Evolutionary conservation across 768 basidiomycete species (phyloP).

Genomic region (Tulasnella sp.): DNA sequence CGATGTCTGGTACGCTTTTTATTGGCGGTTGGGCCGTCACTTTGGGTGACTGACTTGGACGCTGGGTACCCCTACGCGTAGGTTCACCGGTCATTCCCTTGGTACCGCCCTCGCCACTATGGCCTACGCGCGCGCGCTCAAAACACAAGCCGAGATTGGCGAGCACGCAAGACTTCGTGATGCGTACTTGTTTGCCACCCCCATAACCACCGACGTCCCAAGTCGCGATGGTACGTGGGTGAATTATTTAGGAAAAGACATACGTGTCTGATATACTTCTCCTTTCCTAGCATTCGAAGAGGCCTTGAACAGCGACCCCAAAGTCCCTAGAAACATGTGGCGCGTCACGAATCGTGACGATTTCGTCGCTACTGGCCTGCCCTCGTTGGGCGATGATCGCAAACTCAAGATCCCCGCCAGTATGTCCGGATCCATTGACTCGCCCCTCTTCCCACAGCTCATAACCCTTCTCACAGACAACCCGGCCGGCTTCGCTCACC

Average conservation of each 20-base stretch:
- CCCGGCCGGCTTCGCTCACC: constrained; percentile 16
- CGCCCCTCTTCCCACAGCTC: neutral
- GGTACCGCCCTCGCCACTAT: constrained; percentile 18
- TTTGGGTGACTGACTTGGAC: neutral
- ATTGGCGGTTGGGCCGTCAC: neutral
- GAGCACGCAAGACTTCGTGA: constrained; percentile 17
- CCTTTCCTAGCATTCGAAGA: neutral
- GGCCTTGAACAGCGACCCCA: neutral
- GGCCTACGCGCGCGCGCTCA: constrained; percentile 8
- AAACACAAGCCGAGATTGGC: neutral
- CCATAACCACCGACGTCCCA: constrained; percentile 10
- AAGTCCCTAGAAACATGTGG: constrained; percentile 16
- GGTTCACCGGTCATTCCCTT: constrained; percentile 18
- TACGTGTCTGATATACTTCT: neutral
- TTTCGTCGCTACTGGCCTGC: constrained; percentile 21
- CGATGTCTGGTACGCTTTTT: constrained; percentile 2
- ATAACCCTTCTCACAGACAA: neutral
- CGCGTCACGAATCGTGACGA: constrained; percentile 17
- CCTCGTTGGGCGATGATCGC: constrained; percentile 16
- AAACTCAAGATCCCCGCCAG: neutral
- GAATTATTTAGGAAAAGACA: neutral
- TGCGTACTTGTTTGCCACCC: constrained; percentile 22
- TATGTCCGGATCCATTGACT: neutral
- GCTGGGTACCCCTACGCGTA: neutral
- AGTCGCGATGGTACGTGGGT: constrained; percentile 15